phyloP scores from a whole-genome alignment of 2,329 filamentous ascomycete species.

The Sarocladiaceae sp. region DNA sequence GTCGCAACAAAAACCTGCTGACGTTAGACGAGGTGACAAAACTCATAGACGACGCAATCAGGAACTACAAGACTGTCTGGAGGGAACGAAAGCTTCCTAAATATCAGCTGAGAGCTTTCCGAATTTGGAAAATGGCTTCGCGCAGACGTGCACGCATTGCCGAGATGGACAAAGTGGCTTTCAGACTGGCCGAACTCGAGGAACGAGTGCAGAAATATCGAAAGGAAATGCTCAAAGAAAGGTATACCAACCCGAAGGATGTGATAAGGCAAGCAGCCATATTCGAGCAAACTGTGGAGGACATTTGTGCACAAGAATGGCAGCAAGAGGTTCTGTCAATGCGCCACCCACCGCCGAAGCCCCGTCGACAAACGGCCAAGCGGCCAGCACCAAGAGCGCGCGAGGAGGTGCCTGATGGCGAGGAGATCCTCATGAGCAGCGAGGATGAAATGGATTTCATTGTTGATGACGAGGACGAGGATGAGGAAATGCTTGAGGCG shows the following conservation, averaged over 20 bases:
- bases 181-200: slow-evolving; percentile 35
- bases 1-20: slow-evolving; percentile 5
- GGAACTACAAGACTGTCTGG: slow-evolving; percentile 49
- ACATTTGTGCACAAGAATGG: slow-evolving; percentile 50
- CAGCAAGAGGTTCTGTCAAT: slow-evolving; percentile 38
- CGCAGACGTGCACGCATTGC: slow-evolving; percentile 22
- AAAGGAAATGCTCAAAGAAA: slow-evolving; percentile 41
- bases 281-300: slow-evolving; percentile 60
- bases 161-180: slow-evolving; percentile 36
- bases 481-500: too few relatives aligned
- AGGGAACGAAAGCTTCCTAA: slow-evolving; percentile 48
- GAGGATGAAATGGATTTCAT: slow-evolving; percentile 47
- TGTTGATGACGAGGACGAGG: slow-evolving; percentile 25
- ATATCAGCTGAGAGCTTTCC: slow-evolving; percentile 49
- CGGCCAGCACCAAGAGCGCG: slow-evolving; percentile 5
- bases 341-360: slow-evolving; percentile 32
- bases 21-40: slow-evolving; percentile 30
- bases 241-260: slow-evolving; percentile 46
- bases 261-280: slow-evolving; percentile 49
- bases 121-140: slow-evolving; percentile 54
- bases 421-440: slow-evolving; percentile 45
- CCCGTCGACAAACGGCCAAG: slow-evolving; percentile 17
- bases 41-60: slow-evolving; percentile 49
- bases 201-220: slow-evolving; percentile 50
- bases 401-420: slow-evolving; percentile 21